phyloP scores from a whole-genome alignment of 2,329 filamentous ascomycete species.

The Pseudogymnoascus sp. region DNA sequence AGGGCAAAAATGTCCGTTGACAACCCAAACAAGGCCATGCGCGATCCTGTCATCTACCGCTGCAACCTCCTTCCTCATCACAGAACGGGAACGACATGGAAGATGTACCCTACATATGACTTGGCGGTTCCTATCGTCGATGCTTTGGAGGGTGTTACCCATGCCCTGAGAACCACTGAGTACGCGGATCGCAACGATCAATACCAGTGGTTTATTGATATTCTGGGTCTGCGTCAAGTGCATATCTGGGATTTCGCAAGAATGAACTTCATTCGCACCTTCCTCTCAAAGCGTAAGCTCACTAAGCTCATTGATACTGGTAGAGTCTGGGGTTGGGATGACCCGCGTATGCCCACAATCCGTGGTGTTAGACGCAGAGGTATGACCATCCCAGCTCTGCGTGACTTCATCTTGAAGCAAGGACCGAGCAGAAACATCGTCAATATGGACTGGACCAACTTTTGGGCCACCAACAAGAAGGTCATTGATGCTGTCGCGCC shows the following conservation, averaged over 20 bases:
- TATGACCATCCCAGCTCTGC: conserved; percentile 69
- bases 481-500: conserved; percentile 69
- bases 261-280: conserved; percentile 76
- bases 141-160: conserved; percentile 72
- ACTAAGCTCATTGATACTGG: conserved; percentile 73
- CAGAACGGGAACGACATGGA: conserved; percentile 71
- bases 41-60: conserved; percentile 95
- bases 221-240: conserved; percentile 64
- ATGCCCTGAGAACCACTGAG: conserved; percentile 76
- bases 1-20: conserved; percentile 89
- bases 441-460: conserved; percentile 72
- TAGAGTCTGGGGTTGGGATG: conserved; percentile 76
- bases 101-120: conserved; percentile 83
- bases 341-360: conserved; percentile 79
- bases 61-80: conserved; percentile 72
- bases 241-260: conserved; percentile 81
- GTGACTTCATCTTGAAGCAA: conserved; percentile 79
- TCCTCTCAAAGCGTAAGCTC: conserved; percentile 79
- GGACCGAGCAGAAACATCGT: conserved; percentile 78
- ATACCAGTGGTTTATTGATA: conserved; percentile 78
- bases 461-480: conserved; percentile 41
- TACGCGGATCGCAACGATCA: conserved; percentile 82
- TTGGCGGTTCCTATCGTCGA: conserved; percentile 79
- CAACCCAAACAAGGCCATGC: conserved; percentile 89
- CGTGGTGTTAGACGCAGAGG: conserved; percentile 71